Evolutionary conservation across 75 land plant species (phyloP).

Genomic region (Cupressus sempervirens): DNA sequence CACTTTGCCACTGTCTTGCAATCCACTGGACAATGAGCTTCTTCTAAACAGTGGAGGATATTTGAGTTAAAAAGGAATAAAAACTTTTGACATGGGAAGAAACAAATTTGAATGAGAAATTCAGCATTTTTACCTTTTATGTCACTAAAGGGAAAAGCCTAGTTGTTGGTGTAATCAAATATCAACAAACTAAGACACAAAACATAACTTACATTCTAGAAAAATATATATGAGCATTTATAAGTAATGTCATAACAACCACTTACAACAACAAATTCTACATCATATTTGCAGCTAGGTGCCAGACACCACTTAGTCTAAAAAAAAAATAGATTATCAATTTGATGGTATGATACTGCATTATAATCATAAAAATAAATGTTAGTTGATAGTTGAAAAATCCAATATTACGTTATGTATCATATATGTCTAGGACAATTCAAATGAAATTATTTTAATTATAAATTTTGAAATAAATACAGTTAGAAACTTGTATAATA

Average conservation of each 20-base stretch:
- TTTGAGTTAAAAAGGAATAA: background rate
- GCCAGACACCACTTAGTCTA: slow-evolving; percentile 99
- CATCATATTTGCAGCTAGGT: slow-evolving; percentile 90
- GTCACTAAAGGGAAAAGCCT: background rate
- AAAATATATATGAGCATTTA: slow-evolving; percentile 70
- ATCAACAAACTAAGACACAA: background rate
- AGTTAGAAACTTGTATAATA: too few relatives aligned
- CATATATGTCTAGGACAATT: too few relatives aligned
- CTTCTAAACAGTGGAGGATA: slow-evolving; percentile 74
- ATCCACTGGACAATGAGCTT: slow-evolving; percentile 93
- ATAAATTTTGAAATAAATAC: too few relatives aligned
- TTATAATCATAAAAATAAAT: too few relatives aligned
- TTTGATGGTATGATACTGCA: too few relatives aligned
- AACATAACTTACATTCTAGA: slow-evolving; percentile 81
- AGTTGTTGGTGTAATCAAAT: background rate
- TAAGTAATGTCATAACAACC: slow-evolving; percentile 74
- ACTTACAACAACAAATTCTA: slow-evolving; percentile 65
- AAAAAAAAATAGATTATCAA: too few relatives aligned
- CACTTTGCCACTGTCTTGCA: slow-evolving; percentile 87
- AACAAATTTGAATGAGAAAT: background rate
- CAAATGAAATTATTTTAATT: too few relatives aligned
- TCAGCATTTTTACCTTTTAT: background rate
- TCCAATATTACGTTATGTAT: too few relatives aligned
- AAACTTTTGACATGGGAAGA: background rate
- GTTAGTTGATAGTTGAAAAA: too few relatives aligned